Base-by-base conservation (phyloP, 2,329 filamentous ascomycete species). In the Aspergillus sp. region DNA sequence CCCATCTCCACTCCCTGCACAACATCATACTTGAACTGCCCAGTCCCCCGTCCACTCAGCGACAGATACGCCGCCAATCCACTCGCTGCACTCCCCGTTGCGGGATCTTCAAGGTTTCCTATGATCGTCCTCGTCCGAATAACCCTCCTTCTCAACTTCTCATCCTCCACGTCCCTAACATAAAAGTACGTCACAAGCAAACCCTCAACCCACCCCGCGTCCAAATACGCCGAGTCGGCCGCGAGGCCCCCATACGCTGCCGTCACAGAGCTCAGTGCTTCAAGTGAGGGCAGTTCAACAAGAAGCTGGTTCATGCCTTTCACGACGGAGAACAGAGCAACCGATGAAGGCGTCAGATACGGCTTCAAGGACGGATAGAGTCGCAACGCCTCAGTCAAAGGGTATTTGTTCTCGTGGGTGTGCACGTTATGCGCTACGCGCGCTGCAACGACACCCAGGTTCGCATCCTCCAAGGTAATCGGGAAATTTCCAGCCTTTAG, bases 1-100 rank as follows among this genome's bases (percentile, higher is more conserved):
- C 85, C 86, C 83, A 89, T 88, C 73, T 90, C 87, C 9, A 88
- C 84, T 0, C 87, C 87, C 73, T 90, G 87, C 58, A 82, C 82
- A 61, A 89, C 74, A 57, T 80, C 76, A 62, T 83, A 87, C 54
- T 70, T 70, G 23, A 69, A 70, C 47, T 25, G 43, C 11, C 43
- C 64, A 57, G n/a, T 54, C 52, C 21, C 66, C 70, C 68, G 69
- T 52, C 75, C 75, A n/a, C 70, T 69, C 52, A 83, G 67, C 4
- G 81, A 77, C 59, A 89, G 73, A 65, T 83, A 87, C 55, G 79
- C 75, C 19, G 77, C 76, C 62, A 90, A 70, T 7, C 82, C 82
- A 66, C 81, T 81, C 5, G 86, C 84, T 31, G 87, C 86, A 58
- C 83, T 86, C 0, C 87, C 87, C 5, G 72, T 74, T 5, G 70